Percentiles rank a stretch among this genome's conserved stretches.
These are phyloP conservation scores for Symmetrospora coprosmae DNA, from an alignment of 768 basidiomycete genomes.

Conservation along the genomic window DNA sequence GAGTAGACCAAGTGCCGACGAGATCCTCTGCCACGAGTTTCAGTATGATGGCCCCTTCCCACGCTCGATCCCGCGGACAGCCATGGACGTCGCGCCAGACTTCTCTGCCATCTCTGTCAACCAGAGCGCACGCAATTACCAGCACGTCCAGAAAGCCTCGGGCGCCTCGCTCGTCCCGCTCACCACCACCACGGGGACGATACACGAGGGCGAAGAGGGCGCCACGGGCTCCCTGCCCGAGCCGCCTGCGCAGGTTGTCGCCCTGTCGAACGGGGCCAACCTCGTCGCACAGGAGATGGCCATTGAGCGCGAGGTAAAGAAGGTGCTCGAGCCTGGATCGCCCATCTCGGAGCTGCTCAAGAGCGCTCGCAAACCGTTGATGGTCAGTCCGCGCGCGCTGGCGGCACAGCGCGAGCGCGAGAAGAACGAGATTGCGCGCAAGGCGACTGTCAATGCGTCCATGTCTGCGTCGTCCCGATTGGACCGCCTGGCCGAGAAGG, in stretches of 20 bases:
- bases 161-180: slow-evolving; percentile 39
- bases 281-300: slow-evolving; percentile 17
- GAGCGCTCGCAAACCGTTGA: slow-evolving; percentile 34
- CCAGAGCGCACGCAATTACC: slow-evolving; percentile 56
- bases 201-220: slow-evolving; percentile 47
- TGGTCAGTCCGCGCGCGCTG: slow-evolving; percentile 30
- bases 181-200: not conserved
- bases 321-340: slow-evolving; percentile 84
- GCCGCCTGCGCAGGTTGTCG: slow-evolving; percentile 21
- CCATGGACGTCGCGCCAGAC: slow-evolving; percentile 60
- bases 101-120: slow-evolving; percentile 53
- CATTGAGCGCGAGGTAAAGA: slow-evolving; percentile 85
- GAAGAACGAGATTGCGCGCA: slow-evolving; percentile 7
- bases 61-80: slow-evolving; percentile 60
- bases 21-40: slow-evolving; percentile 71
- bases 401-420: slow-evolving; percentile 9
- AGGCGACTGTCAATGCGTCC: not conserved
- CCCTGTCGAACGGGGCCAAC: slow-evolving; percentile 34
- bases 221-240: slow-evolving; percentile 30
- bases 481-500: slow-evolving; percentile 1
- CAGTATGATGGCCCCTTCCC: slow-evolving; percentile 54
- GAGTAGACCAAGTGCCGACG: slow-evolving; percentile 63
- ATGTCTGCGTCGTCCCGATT: not conserved
- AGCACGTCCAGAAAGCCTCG: slow-evolving; percentile 48
- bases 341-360: slow-evolving; percentile 80